A percentile compares a stretch with the other conserved stretches of the same genome.
Conservation (phyloP, 805 yeast genomes). For the Candida fluviatilis region DNA sequence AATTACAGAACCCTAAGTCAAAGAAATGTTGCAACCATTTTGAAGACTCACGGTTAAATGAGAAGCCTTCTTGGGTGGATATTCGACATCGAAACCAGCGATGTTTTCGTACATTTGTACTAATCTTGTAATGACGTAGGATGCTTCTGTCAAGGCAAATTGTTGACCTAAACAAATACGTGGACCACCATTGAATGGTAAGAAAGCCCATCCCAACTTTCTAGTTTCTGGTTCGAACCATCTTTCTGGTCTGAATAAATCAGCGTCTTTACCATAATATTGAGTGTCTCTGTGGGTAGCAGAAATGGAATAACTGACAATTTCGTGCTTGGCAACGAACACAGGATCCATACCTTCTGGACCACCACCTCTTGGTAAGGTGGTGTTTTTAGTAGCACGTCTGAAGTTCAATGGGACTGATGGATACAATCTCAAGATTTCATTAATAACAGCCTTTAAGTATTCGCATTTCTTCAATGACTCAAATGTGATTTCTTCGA, state of each 20-base stretch:
- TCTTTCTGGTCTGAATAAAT: conserved; percentile 28
- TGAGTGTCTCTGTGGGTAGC: conserved; percentile 39
- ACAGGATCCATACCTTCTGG: conserved; percentile 34
- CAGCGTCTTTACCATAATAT: conserved; percentile 38
- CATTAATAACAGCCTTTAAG: conserved; percentile 45
- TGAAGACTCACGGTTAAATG: conserved; percentile 20
- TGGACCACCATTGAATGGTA: conserved; percentile 37
- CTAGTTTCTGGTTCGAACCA: conserved; percentile 21
- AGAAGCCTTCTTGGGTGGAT: conserved; percentile 14
- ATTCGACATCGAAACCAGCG: conserved; percentile 6
- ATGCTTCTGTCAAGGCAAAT: conserved; percentile 35
- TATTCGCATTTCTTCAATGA: conserved; percentile 46
- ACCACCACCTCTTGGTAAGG: conserved; percentile 44
- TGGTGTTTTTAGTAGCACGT: conserved; percentile 41
- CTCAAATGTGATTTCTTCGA: conserved; percentile 42
- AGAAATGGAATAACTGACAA: conserved; percentile 34
- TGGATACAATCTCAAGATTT: conserved; percentile 48
- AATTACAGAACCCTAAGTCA: conserved; percentile 3
- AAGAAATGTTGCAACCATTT: conserved; percentile 10
- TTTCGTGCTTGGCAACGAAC: conserved; percentile 40
- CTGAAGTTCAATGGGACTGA: conserved; percentile 49
- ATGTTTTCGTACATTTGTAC: conserved; percentile 27
- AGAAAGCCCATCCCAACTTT: conserved; percentile 32
- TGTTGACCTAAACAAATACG: conserved; percentile 39
- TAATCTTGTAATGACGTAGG: conserved; percentile 26